Evolutionary conservation across 176 grass and related monocot genomes (phyloP).

Genomic region (Aegilops tauschii): DNA sequence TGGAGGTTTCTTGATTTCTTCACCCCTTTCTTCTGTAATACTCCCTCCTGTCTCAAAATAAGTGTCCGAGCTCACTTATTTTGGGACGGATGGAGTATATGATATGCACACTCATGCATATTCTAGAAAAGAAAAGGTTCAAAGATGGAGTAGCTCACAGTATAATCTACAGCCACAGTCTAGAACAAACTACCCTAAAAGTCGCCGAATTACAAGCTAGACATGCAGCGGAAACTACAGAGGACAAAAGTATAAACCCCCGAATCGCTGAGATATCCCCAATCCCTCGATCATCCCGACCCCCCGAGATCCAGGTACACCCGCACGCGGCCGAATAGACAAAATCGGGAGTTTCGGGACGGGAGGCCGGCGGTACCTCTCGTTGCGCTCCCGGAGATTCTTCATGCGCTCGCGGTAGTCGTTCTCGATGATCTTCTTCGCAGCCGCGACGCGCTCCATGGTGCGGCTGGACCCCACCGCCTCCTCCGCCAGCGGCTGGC

Average conservation of each 20-base stretch:
- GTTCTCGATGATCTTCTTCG: constrained; percentile 91
- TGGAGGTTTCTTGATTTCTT: too few relatives aligned
- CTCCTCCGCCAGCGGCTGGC: constrained; percentile 1
- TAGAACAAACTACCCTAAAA: not conserved
- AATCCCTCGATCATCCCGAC: not conserved
- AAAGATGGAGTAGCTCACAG: not conserved
- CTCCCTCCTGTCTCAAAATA: too few relatives aligned
- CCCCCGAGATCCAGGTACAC: constrained; percentile 22
- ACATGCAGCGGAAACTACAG: constrained; percentile 6
- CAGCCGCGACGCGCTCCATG: constrained; percentile 76
- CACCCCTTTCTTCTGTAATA: too few relatives aligned
- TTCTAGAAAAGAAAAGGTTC: too few relatives aligned
- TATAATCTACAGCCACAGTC: not conserved
- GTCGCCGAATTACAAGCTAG: not conserved
- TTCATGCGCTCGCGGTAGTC: constrained; percentile 71
- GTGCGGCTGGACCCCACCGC: constrained; percentile 56
- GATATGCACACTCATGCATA: too few relatives aligned
- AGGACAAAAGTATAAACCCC: not conserved
- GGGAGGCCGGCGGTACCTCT: constrained; percentile 33
- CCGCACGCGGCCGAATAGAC: not conserved
- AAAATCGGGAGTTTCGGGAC: not conserved
- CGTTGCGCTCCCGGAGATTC: constrained; percentile 67
- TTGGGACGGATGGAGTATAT: too few relatives aligned
- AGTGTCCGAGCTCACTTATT: too few relatives aligned
- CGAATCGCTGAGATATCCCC: not conserved